phyloP scores from a whole-genome alignment of 345 rosid species.

The Acer campestre region DNA sequence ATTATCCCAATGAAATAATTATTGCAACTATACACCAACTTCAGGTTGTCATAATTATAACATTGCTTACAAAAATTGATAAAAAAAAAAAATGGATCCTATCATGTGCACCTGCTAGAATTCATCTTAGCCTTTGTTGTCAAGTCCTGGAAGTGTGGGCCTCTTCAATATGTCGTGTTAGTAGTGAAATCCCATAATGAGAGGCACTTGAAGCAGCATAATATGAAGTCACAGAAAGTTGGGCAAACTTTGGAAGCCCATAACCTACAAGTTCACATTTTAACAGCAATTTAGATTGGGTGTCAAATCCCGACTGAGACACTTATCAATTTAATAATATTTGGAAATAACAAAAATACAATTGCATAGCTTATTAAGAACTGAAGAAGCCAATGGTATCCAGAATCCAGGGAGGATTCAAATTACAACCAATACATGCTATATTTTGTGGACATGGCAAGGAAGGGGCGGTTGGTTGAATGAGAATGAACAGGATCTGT shows the following conservation, averaged over 20 bases:
- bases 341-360: background rate
- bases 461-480: background rate
- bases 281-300: constrained; percentile 19
- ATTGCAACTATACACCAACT: background rate
- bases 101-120: constrained; percentile 22
- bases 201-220: constrained; percentile 94
- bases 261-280: constrained; percentile 52
- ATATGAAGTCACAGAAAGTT: constrained; percentile 81
- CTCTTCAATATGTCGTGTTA: constrained; percentile 79
- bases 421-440: too few relatives aligned
- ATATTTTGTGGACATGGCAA: too few relatives aligned
- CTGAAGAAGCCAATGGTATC: background rate
- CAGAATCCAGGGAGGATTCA: background rate
- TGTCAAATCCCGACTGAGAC: background rate
- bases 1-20: background rate
- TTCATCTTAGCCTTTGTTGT: constrained; percentile 50
- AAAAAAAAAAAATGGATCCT: constrained; percentile 8
- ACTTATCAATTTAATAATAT: background rate
- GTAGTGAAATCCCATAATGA: constrained; percentile 79
- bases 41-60: background rate
- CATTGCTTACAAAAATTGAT: background rate
- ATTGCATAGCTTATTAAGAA: background rate
- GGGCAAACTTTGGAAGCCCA: constrained; percentile 82
- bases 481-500: background rate
- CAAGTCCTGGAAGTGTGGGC: constrained; percentile 43